Evolutionary conservation across 192 early-diverging fungal species (phyloP), one percentile per base, ranked within the genome.

Genomic region (Rhizophlyctis rosea): DNA sequence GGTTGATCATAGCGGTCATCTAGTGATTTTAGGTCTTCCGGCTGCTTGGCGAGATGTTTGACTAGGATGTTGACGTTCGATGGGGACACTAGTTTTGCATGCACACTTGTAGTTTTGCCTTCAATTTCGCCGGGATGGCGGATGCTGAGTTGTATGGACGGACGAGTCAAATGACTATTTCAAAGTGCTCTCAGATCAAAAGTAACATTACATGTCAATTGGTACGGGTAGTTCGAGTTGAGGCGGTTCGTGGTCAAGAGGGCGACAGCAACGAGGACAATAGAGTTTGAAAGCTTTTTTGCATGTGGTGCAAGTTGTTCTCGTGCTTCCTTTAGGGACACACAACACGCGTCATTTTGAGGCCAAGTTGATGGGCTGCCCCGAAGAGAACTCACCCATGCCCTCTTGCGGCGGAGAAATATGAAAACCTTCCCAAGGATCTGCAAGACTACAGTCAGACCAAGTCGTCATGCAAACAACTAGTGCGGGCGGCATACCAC

Each of bases 21-120:
- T 13, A 44, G 9, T 18, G 39, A 7, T 44, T 44, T 44, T 18
- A 44, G 18, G 39, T 44, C 39, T 18, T 44, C 39, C 39, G 39
- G 39, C 39, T 18, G 39, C 39, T 44, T 64, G 72, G 71, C 55
- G 73, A 85, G 23, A 64, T 71, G 56, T 81, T 69, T 62, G 28
- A 81, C 69, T 55, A 62, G 82, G 25, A 98, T 81, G 28, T 75
- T 69, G 2, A 90, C 87, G 65, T 90, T 74, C 1, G 82, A 64
- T 0, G 85, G 79, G 3, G 92, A 88, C 47, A 94, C 67, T 4
- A 95, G 71, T 57, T 87, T 84, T 16, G 92, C 89, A 61, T 98
- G 95, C 4, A 90, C 72, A 1, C 90, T 88, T 0, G 95, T 98
- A 3, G 90, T 91, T 74, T 97, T 95, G 35, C 87, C 89, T 44